Evolutionary conservation across 2,329 filamentous ascomycete genomes (phyloP).

Genomic region (Lachnellula suecica): DNA sequence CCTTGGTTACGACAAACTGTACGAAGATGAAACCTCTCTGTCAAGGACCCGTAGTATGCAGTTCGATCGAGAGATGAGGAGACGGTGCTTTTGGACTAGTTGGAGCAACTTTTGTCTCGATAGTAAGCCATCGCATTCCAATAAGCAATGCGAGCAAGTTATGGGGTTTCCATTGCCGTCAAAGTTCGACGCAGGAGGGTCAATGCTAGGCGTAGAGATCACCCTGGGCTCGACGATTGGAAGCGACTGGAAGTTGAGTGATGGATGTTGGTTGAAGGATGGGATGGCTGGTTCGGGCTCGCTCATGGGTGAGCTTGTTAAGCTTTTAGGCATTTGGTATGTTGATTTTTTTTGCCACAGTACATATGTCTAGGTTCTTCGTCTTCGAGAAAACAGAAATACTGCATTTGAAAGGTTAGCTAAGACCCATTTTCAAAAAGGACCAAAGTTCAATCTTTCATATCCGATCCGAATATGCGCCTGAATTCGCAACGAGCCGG

Average conservation of each 20-base stretch:
- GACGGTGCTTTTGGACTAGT: neutral
- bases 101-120: neutral
- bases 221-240: neutral
- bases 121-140: neutral
- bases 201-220: neutral
- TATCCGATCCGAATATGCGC: neutral
- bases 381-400: too few relatives aligned
- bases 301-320: neutral
- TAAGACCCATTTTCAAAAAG: neutral
- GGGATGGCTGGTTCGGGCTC: neutral
- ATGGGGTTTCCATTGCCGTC: neutral
- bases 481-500: neutral
- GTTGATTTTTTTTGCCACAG: neutral
- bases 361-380: neutral
- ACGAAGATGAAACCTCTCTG: neutral
- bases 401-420: neutral
- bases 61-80: neutral
- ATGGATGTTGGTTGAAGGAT: neutral
- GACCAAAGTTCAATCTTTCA: neutral
- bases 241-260: neutral
- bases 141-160: neutral
- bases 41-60: neutral
- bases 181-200: neutral
- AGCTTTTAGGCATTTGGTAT: neutral
- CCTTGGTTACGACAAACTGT: neutral